A percentile compares a stretch with the other conserved stretches of the same genome.
Evolutionary conservation across 768 basidiomycete genomes (phyloP).

Genomic region (Antrodiella citrinella): DNA sequence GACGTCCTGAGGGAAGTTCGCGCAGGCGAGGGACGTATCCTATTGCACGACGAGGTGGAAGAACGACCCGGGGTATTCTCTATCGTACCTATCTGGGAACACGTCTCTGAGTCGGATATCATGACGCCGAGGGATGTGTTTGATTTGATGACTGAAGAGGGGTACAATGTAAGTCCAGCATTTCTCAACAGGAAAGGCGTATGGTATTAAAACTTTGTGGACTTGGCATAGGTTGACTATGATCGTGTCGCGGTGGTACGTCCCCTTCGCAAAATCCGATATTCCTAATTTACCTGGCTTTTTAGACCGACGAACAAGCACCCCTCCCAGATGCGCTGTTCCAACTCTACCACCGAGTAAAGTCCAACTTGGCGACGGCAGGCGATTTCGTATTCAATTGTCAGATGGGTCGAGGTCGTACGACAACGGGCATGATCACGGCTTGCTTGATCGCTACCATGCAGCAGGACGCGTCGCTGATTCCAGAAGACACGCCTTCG

Average conservation of each 20-base stretch:
- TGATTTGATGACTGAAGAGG: constrained; percentile 63
- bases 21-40: constrained; percentile 61
- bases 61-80: constrained; percentile 84
- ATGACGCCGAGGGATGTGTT: constrained; percentile 85
- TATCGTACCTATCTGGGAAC: constrained; percentile 94
- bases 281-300: not conserved
- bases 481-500: constrained; percentile 16
- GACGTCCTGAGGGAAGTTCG: constrained; percentile 83
- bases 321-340: constrained; percentile 83
- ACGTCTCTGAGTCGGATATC: constrained; percentile 70
- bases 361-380: constrained; percentile 43
- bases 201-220: constrained; percentile 1
- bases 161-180: constrained; percentile 69
- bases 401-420: constrained; percentile 89
- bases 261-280: no score
- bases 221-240: constrained; percentile 62
- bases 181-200: constrained; percentile 2
- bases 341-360: constrained; percentile 70
- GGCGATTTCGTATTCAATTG: constrained; percentile 93
- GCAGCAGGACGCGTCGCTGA: constrained; percentile 46
- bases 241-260: constrained; percentile 84
- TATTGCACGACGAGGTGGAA: constrained; percentile 94
- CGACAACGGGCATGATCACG: constrained; percentile 94
- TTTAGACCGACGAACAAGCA: constrained; percentile 94
- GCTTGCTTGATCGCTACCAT: constrained; percentile 80